Base-by-base conservation (phyloP, 2,329 filamentous ascomycete species). In the Aureobasidium sp. region DNA sequence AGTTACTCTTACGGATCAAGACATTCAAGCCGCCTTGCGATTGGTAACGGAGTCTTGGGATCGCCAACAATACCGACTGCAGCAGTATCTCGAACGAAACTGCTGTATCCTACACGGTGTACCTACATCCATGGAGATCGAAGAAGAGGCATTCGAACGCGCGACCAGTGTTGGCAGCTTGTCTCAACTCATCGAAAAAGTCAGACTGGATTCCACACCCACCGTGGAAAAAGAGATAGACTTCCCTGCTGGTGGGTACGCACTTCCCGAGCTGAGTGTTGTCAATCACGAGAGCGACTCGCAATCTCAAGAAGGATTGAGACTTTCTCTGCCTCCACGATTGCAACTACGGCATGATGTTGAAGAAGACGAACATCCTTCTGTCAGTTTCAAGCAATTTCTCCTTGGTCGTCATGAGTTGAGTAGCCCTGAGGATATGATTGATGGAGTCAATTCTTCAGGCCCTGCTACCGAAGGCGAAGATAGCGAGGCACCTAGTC, bases 31-130 rank as follows among this genome's bases (percentile, higher is more conserved):
- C 9, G 83, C 83, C 0, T 75, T 85, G 13, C 77, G 78, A 7
- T 71, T 85, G 0, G 79, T 85, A 0, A 79, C 82, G 40, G 83
- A 85, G 66, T 83, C 82, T 68, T 85, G 83, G 83, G 80, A 81
- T 43, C 76, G 82, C 20, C 83, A 85, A 69, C 80, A 80, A 64
- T 81, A 81, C 66, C 78, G 83, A 1, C 71, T 85, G 2, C 75
- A 81, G 42, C 79, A 82, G 65, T 84, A 83, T 66, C 75, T 85
- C 10, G 74, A 80, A 48, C 79, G 83, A 50, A 85, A 85, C 69
- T 78, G 78, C 70, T 80, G 81, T 66, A 73, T 84, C 20, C 76
- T 80, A 1, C 77, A 82, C 61, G 78, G 79, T 15, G 75, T 84
- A 18, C 78, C 80, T 1, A 79, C 78, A 5, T 70, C 79, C 3